These are phyloP conservation scores for Phytophthora parvispora DNA, from an alignment of 352 stramenopile genomes.

Conservation along the genomic window DNA sequence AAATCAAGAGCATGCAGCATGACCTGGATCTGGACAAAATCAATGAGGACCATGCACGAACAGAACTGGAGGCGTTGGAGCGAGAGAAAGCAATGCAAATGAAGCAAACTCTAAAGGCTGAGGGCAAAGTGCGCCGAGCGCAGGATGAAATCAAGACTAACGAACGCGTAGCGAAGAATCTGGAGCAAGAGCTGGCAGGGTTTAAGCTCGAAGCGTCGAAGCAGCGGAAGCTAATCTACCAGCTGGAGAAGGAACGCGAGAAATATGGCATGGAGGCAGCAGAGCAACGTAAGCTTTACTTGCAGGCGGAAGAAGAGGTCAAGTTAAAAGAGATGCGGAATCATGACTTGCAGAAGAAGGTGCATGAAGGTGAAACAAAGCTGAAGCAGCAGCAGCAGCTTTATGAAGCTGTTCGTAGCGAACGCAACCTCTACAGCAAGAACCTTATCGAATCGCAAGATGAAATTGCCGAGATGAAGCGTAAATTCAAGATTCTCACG, in stretches of 20 bases:
- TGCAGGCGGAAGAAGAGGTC: conserved; percentile 85
- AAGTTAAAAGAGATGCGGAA: conserved; percentile 88
- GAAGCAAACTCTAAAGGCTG: conserved; percentile 85
- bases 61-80: conserved; percentile 89
- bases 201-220: conserved; percentile 91
- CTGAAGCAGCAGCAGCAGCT: conserved; percentile 98
- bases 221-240: conserved; percentile 92
- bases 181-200: conserved; percentile 84
- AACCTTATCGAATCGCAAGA: conserved; percentile 97
- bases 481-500: conserved; percentile 98
- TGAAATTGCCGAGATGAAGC: conserved; percentile 97
- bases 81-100: conserved; percentile 88
- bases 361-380: conserved; percentile 93
- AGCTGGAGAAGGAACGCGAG: conserved; percentile 95
- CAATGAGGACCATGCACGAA: conserved; percentile 75
- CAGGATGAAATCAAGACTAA: conserved; percentile 94
- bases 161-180: conserved; percentile 91
- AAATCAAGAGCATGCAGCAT: conserved; percentile 87
- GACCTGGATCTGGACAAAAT: conserved; percentile 85
- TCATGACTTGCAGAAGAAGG: conserved; percentile 88
- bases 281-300: conserved; percentile 88
- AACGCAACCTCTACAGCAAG: conserved; percentile 97
- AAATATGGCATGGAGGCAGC: conserved; percentile 92
- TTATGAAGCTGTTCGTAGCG: conserved; percentile 95
- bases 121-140: conserved; percentile 90